These are phyloP conservation scores for Discostella pseudostelligera DNA, from an alignment of 108 stramenopile genomes.

Conservation along the genomic window DNA sequence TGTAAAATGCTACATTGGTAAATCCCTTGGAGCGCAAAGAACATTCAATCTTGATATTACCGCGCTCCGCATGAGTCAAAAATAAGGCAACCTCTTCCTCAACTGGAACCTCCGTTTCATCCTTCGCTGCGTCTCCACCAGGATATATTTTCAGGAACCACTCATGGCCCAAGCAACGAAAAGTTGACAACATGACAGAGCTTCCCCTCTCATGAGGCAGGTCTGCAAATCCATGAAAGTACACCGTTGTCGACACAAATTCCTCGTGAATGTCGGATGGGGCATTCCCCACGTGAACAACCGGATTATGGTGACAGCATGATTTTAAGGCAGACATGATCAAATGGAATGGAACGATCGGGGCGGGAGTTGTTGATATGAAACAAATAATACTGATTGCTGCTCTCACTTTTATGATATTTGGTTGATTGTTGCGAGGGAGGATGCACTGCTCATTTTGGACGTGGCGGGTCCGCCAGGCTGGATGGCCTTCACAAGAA, in stretches of 20 bases:
- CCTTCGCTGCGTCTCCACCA: not conserved
- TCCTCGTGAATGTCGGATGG: not conserved
- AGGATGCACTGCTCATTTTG: too few species aligned
- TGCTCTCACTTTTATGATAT: too few species aligned
- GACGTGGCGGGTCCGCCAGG: too few species aligned
- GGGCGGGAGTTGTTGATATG: too few species aligned
- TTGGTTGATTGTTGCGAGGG: too few species aligned
- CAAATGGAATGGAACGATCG: too few species aligned
- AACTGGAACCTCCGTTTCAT: not conserved
- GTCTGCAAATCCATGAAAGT: slow-evolving; percentile 1
- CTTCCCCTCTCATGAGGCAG: not conserved
- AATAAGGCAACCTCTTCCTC: not conserved
- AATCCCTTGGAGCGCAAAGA: too few species aligned
- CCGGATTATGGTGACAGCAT: too few species aligned
- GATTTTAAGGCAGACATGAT: too few species aligned
- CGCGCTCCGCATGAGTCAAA: not conserved
- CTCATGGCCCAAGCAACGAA: not conserved
- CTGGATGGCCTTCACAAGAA: too few species aligned
- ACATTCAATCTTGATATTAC: not conserved
- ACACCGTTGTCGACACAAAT: not conserved
- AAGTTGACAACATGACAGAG: not conserved
- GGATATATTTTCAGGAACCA: slow-evolving; percentile 5
- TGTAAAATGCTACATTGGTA: not conserved
- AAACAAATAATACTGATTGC: too few species aligned
- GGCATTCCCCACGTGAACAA: not conserved